Evolutionary conservation across 2,329 filamentous ascomycete species (phyloP).

Genomic region (Cladosporium halotolerans): DNA sequence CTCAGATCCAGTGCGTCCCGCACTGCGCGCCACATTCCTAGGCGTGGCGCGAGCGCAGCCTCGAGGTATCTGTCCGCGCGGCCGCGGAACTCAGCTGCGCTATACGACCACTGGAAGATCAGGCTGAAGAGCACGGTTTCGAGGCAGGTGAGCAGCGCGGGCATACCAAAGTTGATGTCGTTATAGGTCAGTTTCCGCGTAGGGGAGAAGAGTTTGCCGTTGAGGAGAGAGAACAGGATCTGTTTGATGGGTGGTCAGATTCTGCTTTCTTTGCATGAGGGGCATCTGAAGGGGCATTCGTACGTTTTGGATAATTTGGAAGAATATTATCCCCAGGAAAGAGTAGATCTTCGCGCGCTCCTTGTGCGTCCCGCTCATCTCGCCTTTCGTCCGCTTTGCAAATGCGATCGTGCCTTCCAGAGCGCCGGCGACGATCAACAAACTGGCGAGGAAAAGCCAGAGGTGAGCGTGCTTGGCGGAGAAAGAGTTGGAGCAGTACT

Average conservation of each 20-base stretch:
- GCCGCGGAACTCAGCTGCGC: conserved; percentile 13
- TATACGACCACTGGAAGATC: conserved; percentile 17
- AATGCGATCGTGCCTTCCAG: conserved; percentile 15
- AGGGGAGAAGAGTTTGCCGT: conserved; percentile 18
- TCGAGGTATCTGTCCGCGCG: conserved; percentile 12
- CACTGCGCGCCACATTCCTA: conserved; percentile 12
- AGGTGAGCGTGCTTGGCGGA: conserved; percentile 16
- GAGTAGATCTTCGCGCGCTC: conserved; percentile 14
- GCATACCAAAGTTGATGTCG: conserved; percentile 19
- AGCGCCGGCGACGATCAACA: conserved; percentile 15
- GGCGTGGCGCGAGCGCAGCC: conserved; percentile 9
- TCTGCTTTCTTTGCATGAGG: background rate
- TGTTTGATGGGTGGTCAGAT: background rate
- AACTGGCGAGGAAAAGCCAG: conserved; percentile 13
- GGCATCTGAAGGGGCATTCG: background rate
- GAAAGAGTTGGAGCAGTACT: conserved; percentile 19
- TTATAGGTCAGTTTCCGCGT: conserved; percentile 15
- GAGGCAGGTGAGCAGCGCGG: conserved; percentile 15
- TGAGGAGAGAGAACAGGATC: conserved; percentile 17
- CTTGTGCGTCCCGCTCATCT: conserved; percentile 12
- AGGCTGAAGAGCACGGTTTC: conserved; percentile 16
- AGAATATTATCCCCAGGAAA: conserved; percentile 16
- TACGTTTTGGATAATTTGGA: conserved; percentile 17
- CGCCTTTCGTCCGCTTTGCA: conserved; percentile 12
- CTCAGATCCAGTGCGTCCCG: conserved; percentile 15